Percentiles rank a stretch among this genome's conserved stretches.
phyloP scores from a whole-genome alignment of 768 basidiomycete genomes.

The Galerina marginata region DNA sequence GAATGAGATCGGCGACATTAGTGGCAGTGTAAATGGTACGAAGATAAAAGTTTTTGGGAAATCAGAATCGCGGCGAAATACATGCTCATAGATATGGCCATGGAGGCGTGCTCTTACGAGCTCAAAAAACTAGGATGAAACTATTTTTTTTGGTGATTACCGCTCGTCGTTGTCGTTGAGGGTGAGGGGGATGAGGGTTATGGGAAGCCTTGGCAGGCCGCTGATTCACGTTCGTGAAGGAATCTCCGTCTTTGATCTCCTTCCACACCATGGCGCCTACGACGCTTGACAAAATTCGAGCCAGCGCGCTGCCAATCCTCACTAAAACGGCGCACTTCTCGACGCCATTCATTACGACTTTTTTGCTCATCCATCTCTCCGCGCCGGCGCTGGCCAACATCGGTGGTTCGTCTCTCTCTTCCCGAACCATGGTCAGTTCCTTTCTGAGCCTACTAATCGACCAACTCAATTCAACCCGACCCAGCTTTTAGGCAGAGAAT shows the following conservation, averaged over 20 bases:
- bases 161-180: too few species aligned
- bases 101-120: too few species aligned
- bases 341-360: conserved; percentile 78
- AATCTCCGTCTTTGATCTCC: not conserved
- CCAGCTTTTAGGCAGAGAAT: conserved; percentile 83
- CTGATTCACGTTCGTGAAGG: too few species aligned
- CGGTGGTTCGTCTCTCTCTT: conserved; percentile 71
- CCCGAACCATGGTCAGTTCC: conserved; percentile 72
- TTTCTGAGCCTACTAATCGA: not conserved
- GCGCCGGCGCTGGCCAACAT: conserved; percentile 75
- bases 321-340: conserved; percentile 70
- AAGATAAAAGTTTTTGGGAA: too few species aligned
- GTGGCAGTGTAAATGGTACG: too few species aligned
- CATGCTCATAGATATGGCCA: too few species aligned
- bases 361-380: conserved; percentile 79
- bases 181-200: too few species aligned
- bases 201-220: too few species aligned
- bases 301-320: conserved; percentile 35
- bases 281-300: conserved; percentile 13
- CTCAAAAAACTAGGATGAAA: too few species aligned
- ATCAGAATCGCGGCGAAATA: too few species aligned
- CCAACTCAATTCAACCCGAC: not conserved
- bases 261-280: conserved; percentile 11
- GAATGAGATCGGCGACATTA: too few species aligned
- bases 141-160: too few species aligned